Base-by-base conservation (phyloP, 192 early-diverging fungal species). In the Diversispora eburnea region DNA sequence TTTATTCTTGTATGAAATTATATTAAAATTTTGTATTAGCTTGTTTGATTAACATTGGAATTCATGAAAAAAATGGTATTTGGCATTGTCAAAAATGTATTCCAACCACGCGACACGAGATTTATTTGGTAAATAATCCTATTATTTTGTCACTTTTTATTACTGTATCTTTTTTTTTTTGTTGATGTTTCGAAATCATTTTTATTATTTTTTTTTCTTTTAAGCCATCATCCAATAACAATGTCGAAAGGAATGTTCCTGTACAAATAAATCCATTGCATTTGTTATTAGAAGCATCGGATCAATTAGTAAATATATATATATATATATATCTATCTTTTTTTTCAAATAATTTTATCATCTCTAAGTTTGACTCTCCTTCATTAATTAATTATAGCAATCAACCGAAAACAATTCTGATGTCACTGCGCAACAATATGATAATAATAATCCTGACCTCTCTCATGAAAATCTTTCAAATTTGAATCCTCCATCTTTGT, bases 271-370 rank as follows among this genome's bases (percentile, higher is more conserved):
- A 70, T 56, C 67, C 67, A 25, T 70, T 70, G 51, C 67, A 70
- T 57, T 70, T 70, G 15, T 25, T 70, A 39, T 57, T 70, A 41
- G 67, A 48, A 70, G 67, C 67, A 41, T 70, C 67, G 25, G 67
- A 70, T 41, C 67, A 70, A 56, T 56, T 70, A 42, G 67, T 70
- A 70, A 41, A 9, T 52, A 47, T 49, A 7, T 8, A 12, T 39
- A 9, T 10, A 3, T 8, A 15, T 52, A 52, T 13, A 54, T 13
- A 10, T 13, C n/a, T 60, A 46, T 45, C 45, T 10, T 45, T 46
- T 19, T 48, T 46, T 8, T 65, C 6, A 46, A 12, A 65, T 19
- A 47, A 47, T 65, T 65, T 46, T 46, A 64, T 8, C 33, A 0
- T 20, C 19, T 22, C n/a, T 13, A 22, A 41, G 12, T 65, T 65